Evolutionary conservation across 805 yeast genomes (phyloP), one percentile per base, ranked within the genome.

Genomic region (Candida xiaguanensis): DNA sequence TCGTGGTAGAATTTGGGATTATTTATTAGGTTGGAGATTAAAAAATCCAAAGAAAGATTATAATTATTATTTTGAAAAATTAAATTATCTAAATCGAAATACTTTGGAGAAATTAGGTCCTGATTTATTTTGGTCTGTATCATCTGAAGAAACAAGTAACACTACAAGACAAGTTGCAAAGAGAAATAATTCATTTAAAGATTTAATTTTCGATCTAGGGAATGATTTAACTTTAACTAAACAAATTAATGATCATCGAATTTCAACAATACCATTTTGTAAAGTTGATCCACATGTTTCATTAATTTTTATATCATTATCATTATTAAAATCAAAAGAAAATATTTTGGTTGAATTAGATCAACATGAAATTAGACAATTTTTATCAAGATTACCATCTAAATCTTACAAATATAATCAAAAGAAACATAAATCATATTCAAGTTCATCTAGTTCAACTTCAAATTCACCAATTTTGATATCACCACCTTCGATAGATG

Each of bases 1-100:
- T 59, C 64, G 96, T 38, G 96, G 93, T 9, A 71, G 96, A 44
- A 70, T 88, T 5, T 90, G 98, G 98, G 98, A 90, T 63, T 63
- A 80, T 46, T 60, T 89, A 32, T 59, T 90, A 18, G 95, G 96
- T 1, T 87, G 90, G 80, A 72, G 90, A 50, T 44, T 59, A 30
- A 58, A 58, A 40, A 58, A 58, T 29, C 61, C 62, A 17, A 58
- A 50, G 34, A 53, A 54, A 30, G 48, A 50, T 29, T 52, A 41
- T 34, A 40, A 50, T 28, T 65, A 66, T 47, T 63, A 65, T 42
- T 36, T 54, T 14, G 61, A 59, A 23, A 63, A 61, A 39, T 46
- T 68, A 34, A 52, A 60, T 38, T 52, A 67, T 30, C 56, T 58
- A 34, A 58, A 59, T 40, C 60, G 63, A 26, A 54, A 48, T 13